Base-by-base conservation (phyloP, 352 stramenopile genomes). In the Phytophthora syringae region DNA sequence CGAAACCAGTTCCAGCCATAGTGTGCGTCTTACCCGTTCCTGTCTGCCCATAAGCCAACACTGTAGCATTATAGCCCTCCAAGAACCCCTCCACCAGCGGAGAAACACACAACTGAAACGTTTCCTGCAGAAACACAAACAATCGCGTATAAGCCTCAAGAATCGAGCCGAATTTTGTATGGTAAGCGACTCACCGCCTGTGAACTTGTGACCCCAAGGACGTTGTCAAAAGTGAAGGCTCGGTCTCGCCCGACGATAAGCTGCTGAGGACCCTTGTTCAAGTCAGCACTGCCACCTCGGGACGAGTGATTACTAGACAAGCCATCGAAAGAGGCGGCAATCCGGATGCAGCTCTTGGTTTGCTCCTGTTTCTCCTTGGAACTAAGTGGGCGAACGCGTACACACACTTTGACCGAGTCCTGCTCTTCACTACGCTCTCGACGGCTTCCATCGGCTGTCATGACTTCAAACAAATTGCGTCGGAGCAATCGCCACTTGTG, bases 21-120 rank as follows among this genome's bases (percentile, higher is more conserved):
- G 96, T 99, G 61, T 97, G 96, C 0, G 97, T 99, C 72, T 99
- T 99, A 43, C 97, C 95, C 1, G 84, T 97, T 6, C 90, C 90
- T 20, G 91, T 96, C 28, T 97, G 88, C 1, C 86, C 89, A 44
- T 97, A 96, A 10, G 88, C 88, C 22, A 95, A 60, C 34, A 96
- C 80, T 2, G 85, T 92, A 22, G 86, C 86, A 51, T 95, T 95
- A 64, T 95, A 95, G 27, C 86, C 86, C 44, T 93, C 81, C 13
- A 92, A 66, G 53, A 93, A 95, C n/a, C 85, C 74, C 18, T 92
- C 49, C 7, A 97, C 76, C 10, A 97, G 63, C 24, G 84, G 74
- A 5, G 62, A 73, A 22, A 96, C 86, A 56, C 80, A 94, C 18
- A 64, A 51, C 0, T 74, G 71, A 56, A 96, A 97, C 13, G 92